Percentiles rank a stretch among this genome's conserved stretches.
phyloP scores from a whole-genome alignment of 768 basidiomycete species.

The Dioszegia hungarica region DNA sequence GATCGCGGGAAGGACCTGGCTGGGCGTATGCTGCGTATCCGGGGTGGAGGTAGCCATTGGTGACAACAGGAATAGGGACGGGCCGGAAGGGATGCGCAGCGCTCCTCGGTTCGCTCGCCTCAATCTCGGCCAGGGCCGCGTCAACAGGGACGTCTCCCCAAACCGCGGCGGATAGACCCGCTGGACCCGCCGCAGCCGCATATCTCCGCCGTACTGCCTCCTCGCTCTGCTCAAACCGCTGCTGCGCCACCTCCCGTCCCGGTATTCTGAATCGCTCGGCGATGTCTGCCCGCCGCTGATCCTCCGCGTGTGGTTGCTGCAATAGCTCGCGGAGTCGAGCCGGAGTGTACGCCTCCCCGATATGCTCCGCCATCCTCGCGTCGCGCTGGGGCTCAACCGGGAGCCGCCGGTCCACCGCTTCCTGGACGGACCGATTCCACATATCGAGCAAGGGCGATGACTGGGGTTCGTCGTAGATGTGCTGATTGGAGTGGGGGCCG shows the following conservation, averaged over 20 bases:
- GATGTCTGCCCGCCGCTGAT: too few species aligned
- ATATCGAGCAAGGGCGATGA: background rate
- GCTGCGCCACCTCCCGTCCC: too few species aligned
- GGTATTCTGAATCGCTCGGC: too few species aligned
- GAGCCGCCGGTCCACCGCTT: conserved; percentile 5
- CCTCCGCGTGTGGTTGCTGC: too few species aligned
- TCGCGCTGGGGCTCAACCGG: conserved; percentile 1
- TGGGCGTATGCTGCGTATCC: too few species aligned
- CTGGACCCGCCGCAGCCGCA: background rate
- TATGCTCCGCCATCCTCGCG: background rate
- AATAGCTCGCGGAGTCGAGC: too few species aligned
- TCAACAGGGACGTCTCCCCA: background rate
- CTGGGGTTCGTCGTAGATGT: too few species aligned
- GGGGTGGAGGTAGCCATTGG: background rate
- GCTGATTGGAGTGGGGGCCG: too few species aligned
- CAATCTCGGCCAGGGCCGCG: background rate
- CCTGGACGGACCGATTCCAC: conserved; percentile 2
- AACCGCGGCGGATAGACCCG: background rate
- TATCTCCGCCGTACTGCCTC: background rate
- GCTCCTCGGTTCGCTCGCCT: background rate
- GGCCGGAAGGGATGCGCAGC: background rate
- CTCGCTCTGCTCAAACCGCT: background rate
- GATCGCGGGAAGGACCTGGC: too few species aligned
- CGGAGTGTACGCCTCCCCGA: background rate
- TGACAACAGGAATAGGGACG: background rate